These are phyloP conservation scores for Amphichorda felina DNA, from an alignment of 2,329 filamentous ascomycete genomes.

Conservation along the genomic window DNA sequence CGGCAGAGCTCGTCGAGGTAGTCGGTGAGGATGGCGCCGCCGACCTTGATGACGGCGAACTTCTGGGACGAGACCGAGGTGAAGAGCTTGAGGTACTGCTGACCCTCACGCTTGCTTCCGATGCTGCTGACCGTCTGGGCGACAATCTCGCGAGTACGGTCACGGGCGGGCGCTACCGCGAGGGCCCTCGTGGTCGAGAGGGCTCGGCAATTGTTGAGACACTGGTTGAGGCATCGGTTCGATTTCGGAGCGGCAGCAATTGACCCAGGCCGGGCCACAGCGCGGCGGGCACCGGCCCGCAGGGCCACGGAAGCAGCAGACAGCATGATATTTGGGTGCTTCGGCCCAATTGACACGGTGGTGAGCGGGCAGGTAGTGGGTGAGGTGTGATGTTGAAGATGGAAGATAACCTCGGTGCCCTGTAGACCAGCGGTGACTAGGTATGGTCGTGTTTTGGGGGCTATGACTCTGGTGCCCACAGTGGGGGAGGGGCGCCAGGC, in stretches of 20 bases:
- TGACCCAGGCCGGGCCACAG: conserved; percentile 17
- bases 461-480: no score
- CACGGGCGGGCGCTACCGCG: conserved; percentile 8
- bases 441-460: not conserved
- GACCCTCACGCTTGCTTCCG: conserved; percentile 88
- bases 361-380: conserved; percentile 2
- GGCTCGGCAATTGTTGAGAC: conserved; percentile 12
- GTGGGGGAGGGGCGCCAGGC: conserved; percentile 1
- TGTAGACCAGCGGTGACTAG: not conserved
- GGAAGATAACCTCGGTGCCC: not conserved
- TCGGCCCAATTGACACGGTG: conserved; percentile 11
- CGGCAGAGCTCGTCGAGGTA: conserved; percentile 85
- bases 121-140: conserved; percentile 74
- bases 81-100: conserved; percentile 97
- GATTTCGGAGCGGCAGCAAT: conserved; percentile 10
- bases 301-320: conserved; percentile 28
- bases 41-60: conserved; percentile 97
- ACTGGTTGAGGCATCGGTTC: conserved; percentile 13
- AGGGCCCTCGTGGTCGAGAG: conserved; percentile 9
- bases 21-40: conserved; percentile 89
- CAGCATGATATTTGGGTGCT: conserved; percentile 22
- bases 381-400: not conserved
- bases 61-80: conserved; percentile 92
- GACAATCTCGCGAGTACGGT: conserved; percentile 22
- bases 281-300: conserved; percentile 30